phyloP scores from a whole-genome alignment of 1,139 yeast genomes.

The Debaryomyces coudertii region DNA sequence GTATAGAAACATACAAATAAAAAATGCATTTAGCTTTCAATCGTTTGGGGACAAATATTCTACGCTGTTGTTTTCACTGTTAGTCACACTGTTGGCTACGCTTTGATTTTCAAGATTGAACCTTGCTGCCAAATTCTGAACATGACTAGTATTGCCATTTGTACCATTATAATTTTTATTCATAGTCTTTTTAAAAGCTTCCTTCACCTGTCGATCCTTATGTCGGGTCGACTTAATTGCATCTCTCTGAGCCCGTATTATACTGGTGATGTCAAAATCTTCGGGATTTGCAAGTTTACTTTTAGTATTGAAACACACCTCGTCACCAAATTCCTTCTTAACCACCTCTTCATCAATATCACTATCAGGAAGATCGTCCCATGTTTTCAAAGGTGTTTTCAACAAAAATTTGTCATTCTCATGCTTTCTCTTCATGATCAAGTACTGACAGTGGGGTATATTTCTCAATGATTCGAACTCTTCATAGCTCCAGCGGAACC shows the following conservation, averaged over 20 bases:
- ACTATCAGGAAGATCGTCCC: slow-evolving; percentile 57
- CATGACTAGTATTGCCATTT: slow-evolving; percentile 9
- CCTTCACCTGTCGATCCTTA: slow-evolving; percentile 42
- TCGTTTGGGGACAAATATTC: not conserved
- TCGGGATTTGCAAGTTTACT: slow-evolving; percentile 38
- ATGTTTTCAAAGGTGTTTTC: slow-evolving; percentile 57
- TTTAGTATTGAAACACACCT: slow-evolving; percentile 45
- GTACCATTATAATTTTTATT: not conserved
- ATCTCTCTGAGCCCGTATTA: slow-evolving; percentile 47
- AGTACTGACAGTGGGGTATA: slow-evolving; percentile 80
- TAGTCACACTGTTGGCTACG: slow-evolving; percentile 24
- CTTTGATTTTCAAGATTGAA: slow-evolving; percentile 37
- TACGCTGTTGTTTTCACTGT: not conserved
- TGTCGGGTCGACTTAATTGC: slow-evolving; percentile 42
- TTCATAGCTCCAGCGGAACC: slow-evolving; percentile 93
- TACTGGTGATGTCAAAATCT: slow-evolving; percentile 46
- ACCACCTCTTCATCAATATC: slow-evolving; percentile 45
- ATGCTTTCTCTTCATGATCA: slow-evolving; percentile 68
- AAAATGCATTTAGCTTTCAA: slow-evolving; percentile 20
- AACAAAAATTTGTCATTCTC: slow-evolving; percentile 50
- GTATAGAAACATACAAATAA: slow-evolving; percentile 31
- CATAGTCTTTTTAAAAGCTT: slow-evolving; percentile 30
- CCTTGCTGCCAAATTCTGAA: slow-evolving; percentile 20
- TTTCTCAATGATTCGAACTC: slow-evolving; percentile 81
- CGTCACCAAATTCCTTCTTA: slow-evolving; percentile 44